Base-by-base conservation (phyloP, 192 early-diverging fungal species). In the Chytriomyces hyalinus region DNA sequence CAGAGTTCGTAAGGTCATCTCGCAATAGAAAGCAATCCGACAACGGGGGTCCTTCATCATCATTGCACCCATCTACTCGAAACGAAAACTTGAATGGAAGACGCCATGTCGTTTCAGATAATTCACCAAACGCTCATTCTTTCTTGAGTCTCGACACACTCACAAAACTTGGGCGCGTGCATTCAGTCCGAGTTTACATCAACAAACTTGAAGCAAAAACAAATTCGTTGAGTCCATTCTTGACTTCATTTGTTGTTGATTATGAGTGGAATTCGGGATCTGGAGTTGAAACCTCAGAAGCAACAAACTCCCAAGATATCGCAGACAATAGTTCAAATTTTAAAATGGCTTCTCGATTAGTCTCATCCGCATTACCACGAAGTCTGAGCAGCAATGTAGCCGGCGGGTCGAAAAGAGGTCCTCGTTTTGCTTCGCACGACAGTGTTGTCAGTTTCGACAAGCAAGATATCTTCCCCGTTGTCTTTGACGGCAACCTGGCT, bases 151-250 rank as follows among this genome's bases (percentile, higher is more conserved):
- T 75, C 8, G 76, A 75, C 20, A 66, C 50, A 10, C 62, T 81
- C 45, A 82, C 81, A 36, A 66, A 67, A 6, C 72, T 82, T 20
- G 78, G 81, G 20, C 71, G 81, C 4, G 81, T 80, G 10, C 62
- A 79, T 46, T 76, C 67, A 6, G 61, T 82, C 20, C 24, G 65
- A 47, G 24, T 82, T 15, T 72, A 78, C 46, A 49, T 80, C 15
- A 61, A 53, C 46, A 76, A 45, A 45, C 57, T 82, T 11, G 81
- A 82, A 48, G 64, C 76, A 17, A 64, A 28, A 51, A 13, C 63
- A 10, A n/a, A 61, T 28, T 28, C 11, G 7, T 46, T 75, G 24
- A 22, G 51, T 6, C 64, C 64, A 5, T 75, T 64, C 22, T 26
- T 66, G 22, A 75, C 73, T 2, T 65, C 73, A 24, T 75, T 75